These are phyloP conservation scores for Dictyostelium citrinum DNA, from an alignment of 78 protist genomes.

Conservation along the genomic window DNA sequence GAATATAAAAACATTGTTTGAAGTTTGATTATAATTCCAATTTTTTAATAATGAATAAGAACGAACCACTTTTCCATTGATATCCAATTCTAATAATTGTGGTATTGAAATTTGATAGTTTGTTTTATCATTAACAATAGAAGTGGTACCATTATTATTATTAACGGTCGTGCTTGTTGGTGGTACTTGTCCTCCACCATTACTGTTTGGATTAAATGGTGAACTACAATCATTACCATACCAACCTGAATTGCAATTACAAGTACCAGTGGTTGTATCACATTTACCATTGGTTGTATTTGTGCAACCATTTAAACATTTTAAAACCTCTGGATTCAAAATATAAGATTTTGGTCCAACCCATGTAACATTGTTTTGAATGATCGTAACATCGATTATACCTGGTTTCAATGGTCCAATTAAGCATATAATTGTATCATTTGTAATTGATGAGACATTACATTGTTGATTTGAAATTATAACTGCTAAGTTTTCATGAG, in stretches of 20 bases:
- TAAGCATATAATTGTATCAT: neutral
- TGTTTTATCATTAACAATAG: neutral
- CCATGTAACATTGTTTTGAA: neutral
- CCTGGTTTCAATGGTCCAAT: neutral
- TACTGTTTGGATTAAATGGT: neutral
- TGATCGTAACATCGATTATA: neutral
- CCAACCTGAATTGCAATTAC: neutral
- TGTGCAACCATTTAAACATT: neutral
- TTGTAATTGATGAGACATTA: neutral
- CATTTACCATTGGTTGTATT: neutral
- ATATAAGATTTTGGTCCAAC: neutral
- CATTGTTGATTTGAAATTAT: neutral
- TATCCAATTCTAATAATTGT: neutral
- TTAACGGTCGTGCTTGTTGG: neutral
- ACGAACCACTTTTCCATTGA: neutral
- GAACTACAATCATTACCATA: neutral
- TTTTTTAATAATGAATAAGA: neutral
- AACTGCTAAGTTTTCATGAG: too few species aligned
- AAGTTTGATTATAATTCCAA: neutral
- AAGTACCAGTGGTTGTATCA: neutral
- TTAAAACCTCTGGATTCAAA: neutral
- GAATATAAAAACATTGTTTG: neutral
- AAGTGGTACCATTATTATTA: neutral
- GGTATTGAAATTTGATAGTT: neutral
- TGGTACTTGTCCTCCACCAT: neutral